Base-by-base conservation (phyloP, 1,139 yeast genomes). In the Kodamaea ohmeri region DNA sequence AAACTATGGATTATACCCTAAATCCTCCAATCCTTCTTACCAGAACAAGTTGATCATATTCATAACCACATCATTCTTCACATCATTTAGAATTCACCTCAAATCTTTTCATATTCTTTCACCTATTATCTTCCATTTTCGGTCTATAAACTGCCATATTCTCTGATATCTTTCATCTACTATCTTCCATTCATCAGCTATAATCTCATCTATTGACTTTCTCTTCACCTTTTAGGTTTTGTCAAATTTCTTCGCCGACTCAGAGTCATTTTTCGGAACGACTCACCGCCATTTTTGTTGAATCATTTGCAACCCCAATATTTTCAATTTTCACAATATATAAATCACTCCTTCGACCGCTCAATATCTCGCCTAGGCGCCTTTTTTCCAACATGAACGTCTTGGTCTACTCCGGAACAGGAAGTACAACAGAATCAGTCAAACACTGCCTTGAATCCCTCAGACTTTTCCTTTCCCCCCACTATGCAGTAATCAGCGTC, bases 381-480 rank as follows among this genome's bases (percentile, higher is more conserved):
- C 16, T 25, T 12, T 13, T 25, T 13, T 25, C 28, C 17, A 25
- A 13, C 8, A 85, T 86, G 95, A 87, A 87, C 60, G 94, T 86
- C 7, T 67, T 87, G 21, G 85, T 87, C 2, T 87, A 87, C 52
- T 72, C 89, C 38, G 92, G 94, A 5, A 83, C 87, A 0, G 97
- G 98, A 0, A 78, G 97, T 7, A 86, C 97, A 0, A 71, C 84
- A 1, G 95, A 88, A 42, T 82, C 94, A 28, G 95, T 89, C 35
- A 83, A 80, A 48, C 95, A 90, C 52, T 80, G 95, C 41, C 60
- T 86, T 3, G 94, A 86, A 43, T 76, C 95, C 0, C 67, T 92
- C 16, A 67, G 95, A 38, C 60, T 76, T 24, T 76, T 84, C 42
- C 67, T 92, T n/a, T 84, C 95, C 1, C 96, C 97, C 0, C 73